Evolutionary conservation across 202 grass and related monocot genomes (phyloP).

Genomic region (Dendrocalamus latiflorus): DNA sequence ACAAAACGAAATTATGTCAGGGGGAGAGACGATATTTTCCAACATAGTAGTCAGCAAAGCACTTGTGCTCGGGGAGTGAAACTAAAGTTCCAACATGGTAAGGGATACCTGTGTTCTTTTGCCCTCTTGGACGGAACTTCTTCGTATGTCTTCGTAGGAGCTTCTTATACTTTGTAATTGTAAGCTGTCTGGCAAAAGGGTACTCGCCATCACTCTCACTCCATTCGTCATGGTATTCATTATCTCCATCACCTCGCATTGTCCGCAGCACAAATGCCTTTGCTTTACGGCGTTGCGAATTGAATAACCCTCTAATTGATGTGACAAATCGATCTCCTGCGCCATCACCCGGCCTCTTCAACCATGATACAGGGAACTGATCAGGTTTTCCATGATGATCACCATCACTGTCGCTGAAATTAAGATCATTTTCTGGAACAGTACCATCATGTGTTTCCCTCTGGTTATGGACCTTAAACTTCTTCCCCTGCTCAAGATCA

Average conservation of each 20-base stretch:
- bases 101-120: slow-evolving; percentile 72
- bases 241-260: slow-evolving; percentile 72
- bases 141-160: slow-evolving; percentile 60
- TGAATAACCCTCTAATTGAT: slow-evolving; percentile 94
- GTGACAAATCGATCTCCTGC: slow-evolving; percentile 91
- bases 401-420: slow-evolving; percentile 70
- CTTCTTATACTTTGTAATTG: slow-evolving; percentile 87
- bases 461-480: slow-evolving; percentile 71
- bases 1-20: background rate
- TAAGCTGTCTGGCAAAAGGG: slow-evolving; percentile 82
- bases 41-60: background rate
- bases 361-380: slow-evolving; percentile 76
- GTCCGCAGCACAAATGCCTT: slow-evolving; percentile 75
- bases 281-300: slow-evolving; percentile 76
- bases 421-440: slow-evolving; percentile 70
- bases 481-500: slow-evolving; percentile 61
- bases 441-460: slow-evolving; percentile 49
- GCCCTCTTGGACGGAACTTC: slow-evolving; percentile 76
- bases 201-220: slow-evolving; percentile 90
- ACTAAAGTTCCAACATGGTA: background rate
- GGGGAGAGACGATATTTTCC: background rate
- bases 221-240: slow-evolving; percentile 80
- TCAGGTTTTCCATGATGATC: slow-evolving; percentile 56
- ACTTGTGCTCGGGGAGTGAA: background rate
- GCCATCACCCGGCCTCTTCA: slow-evolving; percentile 68